Evolutionary conservation across 2,329 filamentous ascomycete genomes (phyloP).

Genomic region (Neofusicoccum laricinum): DNA sequence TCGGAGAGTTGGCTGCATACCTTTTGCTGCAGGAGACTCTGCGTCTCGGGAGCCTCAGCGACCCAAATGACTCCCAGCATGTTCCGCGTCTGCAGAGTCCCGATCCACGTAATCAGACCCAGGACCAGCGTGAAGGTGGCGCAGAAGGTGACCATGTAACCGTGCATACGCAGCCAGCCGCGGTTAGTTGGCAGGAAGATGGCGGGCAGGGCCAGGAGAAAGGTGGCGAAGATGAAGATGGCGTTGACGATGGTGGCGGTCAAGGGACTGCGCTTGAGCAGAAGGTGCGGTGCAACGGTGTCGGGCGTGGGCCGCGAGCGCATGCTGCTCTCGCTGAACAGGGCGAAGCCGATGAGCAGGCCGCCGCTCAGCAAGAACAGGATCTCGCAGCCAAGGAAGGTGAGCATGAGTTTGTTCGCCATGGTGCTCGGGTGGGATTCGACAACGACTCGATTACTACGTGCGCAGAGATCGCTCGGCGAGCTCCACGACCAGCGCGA

Average conservation of each 20-base stretch:
- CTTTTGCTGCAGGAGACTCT: conserved; percentile 68
- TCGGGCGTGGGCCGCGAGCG: conserved; percentile 42
- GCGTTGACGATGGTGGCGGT: conserved; percentile 69
- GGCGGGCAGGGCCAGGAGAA: conserved; percentile 68
- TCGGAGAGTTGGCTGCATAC: conserved; percentile 43
- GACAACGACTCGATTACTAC: background rate
- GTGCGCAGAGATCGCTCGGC: background rate
- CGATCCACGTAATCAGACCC: conserved; percentile 60
- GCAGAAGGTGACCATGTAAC: conserved; percentile 65
- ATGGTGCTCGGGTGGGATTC: conserved; percentile 18
- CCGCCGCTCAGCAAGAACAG: conserved; percentile 53
- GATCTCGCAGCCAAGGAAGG: conserved; percentile 51
- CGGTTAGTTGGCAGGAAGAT: conserved; percentile 64
- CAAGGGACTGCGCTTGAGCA: conserved; percentile 53
- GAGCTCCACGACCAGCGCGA: conserved; percentile 1
- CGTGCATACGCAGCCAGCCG: conserved; percentile 67
- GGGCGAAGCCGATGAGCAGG: conserved; percentile 52
- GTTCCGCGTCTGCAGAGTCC: conserved; percentile 66
- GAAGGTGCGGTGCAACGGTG: conserved; percentile 50
- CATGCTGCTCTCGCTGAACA: conserved; percentile 43
- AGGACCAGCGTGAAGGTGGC: conserved; percentile 63
- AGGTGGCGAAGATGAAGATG: conserved; percentile 65
- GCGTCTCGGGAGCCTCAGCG: conserved; percentile 53
- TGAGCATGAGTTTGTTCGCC: conserved; percentile 53
- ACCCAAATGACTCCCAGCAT: conserved; percentile 63